Base-by-base conservation (phyloP, 192 early-diverging fungal genomes). In the Umbelopsis sp. region DNA sequence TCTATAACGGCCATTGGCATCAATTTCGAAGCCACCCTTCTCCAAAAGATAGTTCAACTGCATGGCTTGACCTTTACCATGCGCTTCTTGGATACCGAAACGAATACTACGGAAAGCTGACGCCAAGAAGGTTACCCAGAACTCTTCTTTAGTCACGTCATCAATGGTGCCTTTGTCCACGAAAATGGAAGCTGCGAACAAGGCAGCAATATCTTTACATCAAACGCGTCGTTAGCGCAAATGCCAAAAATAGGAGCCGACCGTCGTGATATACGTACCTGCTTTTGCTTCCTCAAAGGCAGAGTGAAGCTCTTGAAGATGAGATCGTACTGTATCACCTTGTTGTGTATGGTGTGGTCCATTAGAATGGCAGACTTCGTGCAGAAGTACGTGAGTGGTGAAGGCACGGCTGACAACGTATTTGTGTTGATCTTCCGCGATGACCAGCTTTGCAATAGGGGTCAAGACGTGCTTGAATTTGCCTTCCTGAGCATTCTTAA, bases 281-380 rank as follows among this genome's bases (percentile, higher is more conserved):
- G 91, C 91, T 79, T 93, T 93, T 24, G 91, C 90, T 71, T 93
- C 91, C 66, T 93, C 91, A 66, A 93, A 86, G 5, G 89, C 84
- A 74, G 90, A 89, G 69, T 93, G 85, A 53, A 85, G 81, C 68
- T 93, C 91, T 65, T 88, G 84, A 26, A 93, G 72, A 9, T 80
- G 82, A 38, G 85, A 83, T 31, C 91, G 89, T 45, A 93, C 91
- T 8, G 90, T 90, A 24, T 77, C 76, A 45, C 83, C 85, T 20
- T 74, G 71, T 11, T 85, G 69, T 2, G 86, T 83, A 10, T 82
- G 80, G 45, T 91, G 91, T 5, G 90, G 90, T 3, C 91, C 91
- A 47, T 89, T 85, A 6, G 88, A 90, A 54, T 93, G 91, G 11
- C 84, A 83, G 0, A 91, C 90, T 70, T 93, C 91, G 75, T 93